Base-by-base conservation (phyloP, 176 grass and related monocot genomes). In the Thinopyrum elongatum region DNA sequence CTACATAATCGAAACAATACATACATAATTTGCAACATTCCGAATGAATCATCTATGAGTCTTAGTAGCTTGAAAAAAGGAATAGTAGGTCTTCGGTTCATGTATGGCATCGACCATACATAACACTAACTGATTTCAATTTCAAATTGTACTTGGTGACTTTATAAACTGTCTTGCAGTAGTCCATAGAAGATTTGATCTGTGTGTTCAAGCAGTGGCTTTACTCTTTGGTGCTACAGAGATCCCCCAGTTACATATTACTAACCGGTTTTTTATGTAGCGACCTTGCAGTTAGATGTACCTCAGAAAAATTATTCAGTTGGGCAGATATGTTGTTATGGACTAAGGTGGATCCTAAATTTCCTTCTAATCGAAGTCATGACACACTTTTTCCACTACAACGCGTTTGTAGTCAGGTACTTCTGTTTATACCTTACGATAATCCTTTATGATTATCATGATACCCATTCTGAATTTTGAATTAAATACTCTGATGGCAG, bases 371-470 rank as follows among this genome's bases (percentile, higher is more conserved):
- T 98, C 65, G 93, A 98, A 89, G 83, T 78, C 26, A 86, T 98
- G 74, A 95, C 93, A 84, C 96, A 98, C 76, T 87, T 95, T 66
- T 92, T 92, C 79, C 94, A 92, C 63, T 98, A 98, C 86, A 98
- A 98, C 74, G 88, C 96, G 26, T 98, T 98, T 62, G 90, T 92
- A 80, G 86, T 94, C 85, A 94, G 96, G 96, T 98, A 90, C 41
- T 64, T 41, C 70, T 34, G 34, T 78, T 77, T 72, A 67, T 63
- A 79, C 27, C 59, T 17, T 62, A 65, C 26, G 19, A 44, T 71
- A 66, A 59, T 22, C 21, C 47, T 15, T 82, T 77, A 55, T 90
- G 28, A 34, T 83, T 47, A 27, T 25, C 46, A 34, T 8, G 75
- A 5, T 51, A 27, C 16, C 3, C 29, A 33, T 60, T 87, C 21